These are phyloP conservation scores for Colletotrichum sidae DNA, from an alignment of 2,329 filamentous ascomycete species.

Conservation along the genomic window DNA sequence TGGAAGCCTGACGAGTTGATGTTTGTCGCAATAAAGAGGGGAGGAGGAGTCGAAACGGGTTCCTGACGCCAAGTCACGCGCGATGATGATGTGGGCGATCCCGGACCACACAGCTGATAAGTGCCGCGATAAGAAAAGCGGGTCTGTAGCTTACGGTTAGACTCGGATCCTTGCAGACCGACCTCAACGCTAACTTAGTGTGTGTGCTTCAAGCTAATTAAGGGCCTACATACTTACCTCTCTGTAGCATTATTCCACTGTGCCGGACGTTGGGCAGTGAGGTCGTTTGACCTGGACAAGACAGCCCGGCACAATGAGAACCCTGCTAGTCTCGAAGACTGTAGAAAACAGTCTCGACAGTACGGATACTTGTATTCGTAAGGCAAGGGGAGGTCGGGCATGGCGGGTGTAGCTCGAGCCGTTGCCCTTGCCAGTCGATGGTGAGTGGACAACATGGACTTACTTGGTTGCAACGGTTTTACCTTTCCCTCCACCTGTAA, in stretches of 20 bases:
- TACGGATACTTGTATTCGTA: too few species aligned
- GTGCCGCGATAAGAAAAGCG: constrained; percentile 3
- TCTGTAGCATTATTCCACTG: too few species aligned
- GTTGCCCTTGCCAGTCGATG: too few species aligned
- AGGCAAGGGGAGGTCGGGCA: too few species aligned
- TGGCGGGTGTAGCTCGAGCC: too few species aligned
- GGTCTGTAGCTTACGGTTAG: constrained; percentile 20
- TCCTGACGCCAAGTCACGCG: constrained; percentile 38
- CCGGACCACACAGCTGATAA: constrained; percentile 18
- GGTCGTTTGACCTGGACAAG: constrained; percentile 4
- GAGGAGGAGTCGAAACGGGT: constrained; percentile 34
- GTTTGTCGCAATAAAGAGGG: constrained; percentile 28
- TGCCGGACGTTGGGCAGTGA: too few species aligned
- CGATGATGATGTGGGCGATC: constrained; percentile 39
- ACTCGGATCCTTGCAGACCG: constrained; percentile 6
- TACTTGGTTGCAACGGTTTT: too few species aligned
- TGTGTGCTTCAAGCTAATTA: too few species aligned
- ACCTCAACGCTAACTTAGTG: too few species aligned
- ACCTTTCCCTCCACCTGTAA: too few species aligned
- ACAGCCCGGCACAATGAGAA: constrained; percentile 14
- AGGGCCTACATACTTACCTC: too few species aligned
- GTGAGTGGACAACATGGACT: too few species aligned
- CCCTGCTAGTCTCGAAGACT: constrained; percentile 12
- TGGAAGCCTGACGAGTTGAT: background rate
- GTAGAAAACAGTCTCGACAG: background rate